Evolutionary conservation across 129 eudicot genomes (phyloP).

Genomic region (Oenanthe sinensis): DNA sequence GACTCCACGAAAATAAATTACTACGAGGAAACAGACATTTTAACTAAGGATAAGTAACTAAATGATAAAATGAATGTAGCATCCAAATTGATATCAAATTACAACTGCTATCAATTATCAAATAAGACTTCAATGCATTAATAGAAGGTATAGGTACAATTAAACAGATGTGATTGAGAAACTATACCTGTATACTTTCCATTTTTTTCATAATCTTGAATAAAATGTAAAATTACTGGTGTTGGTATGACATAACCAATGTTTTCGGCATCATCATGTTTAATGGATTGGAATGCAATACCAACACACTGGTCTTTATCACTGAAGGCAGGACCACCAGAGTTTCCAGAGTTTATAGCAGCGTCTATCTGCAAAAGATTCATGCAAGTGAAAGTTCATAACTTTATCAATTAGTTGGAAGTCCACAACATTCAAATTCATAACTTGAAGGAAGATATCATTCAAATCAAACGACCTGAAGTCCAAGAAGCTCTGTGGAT

Average conservation of each 20-base stretch:
- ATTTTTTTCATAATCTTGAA: conserved; percentile 49
- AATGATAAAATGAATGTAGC: neutral
- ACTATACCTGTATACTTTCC: conserved; percentile 52
- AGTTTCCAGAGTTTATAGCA: conserved; percentile 62
- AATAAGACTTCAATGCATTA: neutral
- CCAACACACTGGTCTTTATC: conserved; percentile 56
- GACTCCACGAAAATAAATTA: neutral
- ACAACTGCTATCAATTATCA: neutral
- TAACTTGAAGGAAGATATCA: neutral
- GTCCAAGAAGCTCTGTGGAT: conserved; percentile 60
- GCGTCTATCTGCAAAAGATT: conserved; percentile 46
- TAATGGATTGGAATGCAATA: conserved; percentile 62
- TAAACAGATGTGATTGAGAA: neutral
- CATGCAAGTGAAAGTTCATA: conserved; percentile 5
- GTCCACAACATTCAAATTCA: too few species aligned
- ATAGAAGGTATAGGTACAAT: neutral
- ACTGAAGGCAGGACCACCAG: conserved; percentile 59
- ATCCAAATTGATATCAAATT: neutral
- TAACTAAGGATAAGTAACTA: neutral
- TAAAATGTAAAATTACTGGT: conserved; percentile 51
- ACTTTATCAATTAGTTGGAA: neutral
- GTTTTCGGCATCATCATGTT: conserved; percentile 58
- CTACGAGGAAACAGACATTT: neutral
- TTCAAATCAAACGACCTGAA: conserved; percentile 30
- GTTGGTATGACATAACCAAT: conserved; percentile 65